Evolutionary conservation across 495 filamentous ascomycete species (phyloP).

Genomic region (Elasticomyces elasticus): DNA sequence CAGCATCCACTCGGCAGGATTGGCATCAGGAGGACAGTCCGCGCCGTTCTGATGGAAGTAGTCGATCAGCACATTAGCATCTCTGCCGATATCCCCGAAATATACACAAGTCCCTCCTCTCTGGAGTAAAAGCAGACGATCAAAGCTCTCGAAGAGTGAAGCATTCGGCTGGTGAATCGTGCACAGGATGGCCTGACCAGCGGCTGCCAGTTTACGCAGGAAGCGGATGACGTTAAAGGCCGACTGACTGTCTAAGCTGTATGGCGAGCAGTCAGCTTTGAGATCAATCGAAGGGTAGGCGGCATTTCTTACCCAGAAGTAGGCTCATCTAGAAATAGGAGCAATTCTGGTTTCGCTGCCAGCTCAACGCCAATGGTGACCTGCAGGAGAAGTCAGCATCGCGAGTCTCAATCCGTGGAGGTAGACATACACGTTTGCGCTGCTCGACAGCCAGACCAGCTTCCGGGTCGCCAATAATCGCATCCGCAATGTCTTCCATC

Average conservation of each 20-base stretch:
- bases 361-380: slow-evolving; percentile 83
- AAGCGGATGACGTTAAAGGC: slow-evolving; percentile 87
- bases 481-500: slow-evolving; percentile 50
- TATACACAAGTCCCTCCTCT: slow-evolving; percentile 57
- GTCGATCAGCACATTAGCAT: slow-evolving; percentile 37
- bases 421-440: slow-evolving; percentile 55
- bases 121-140: slow-evolving; percentile 55
- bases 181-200: slow-evolving; percentile 72
- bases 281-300: background rate
- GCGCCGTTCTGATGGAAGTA: slow-evolving; percentile 45
- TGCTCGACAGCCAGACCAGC: slow-evolving; percentile 63
- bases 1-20: slow-evolving; percentile 81
- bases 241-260: slow-evolving; percentile 58
- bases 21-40: slow-evolving; percentile 47
- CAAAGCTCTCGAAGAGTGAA: slow-evolving; percentile 75
- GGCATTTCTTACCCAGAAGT: slow-evolving; percentile 52
- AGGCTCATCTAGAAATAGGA: slow-evolving; percentile 85
- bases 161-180: slow-evolving; percentile 90
- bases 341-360: slow-evolving; percentile 72
- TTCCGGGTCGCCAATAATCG: slow-evolving; percentile 53
- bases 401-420: background rate
- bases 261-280: background rate
- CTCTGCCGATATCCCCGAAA: slow-evolving; percentile 56
- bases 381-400: background rate
- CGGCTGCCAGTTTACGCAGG: slow-evolving; percentile 68